Evolutionary conservation across 768 basidiomycete genomes (phyloP), one percentile per base, ranked within the genome.

Genomic region (Clathrus columnatus): DNA sequence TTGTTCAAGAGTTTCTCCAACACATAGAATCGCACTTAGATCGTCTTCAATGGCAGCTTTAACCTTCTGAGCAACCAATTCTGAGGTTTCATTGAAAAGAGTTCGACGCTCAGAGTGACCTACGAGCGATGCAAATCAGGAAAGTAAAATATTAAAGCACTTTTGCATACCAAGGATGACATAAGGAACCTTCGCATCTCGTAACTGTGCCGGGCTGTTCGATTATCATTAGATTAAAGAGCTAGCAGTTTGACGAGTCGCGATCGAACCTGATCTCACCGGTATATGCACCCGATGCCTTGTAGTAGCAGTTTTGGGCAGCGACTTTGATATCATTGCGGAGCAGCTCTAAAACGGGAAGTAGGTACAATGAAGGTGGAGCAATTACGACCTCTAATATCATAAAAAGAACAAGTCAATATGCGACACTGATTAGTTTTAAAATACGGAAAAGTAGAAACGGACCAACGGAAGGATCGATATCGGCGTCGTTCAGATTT

Each of bases 31-130:
- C 60, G 97, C 90, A 56, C 79, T 83, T 60, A 98, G 77, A 1
- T 79, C 79, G 1, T 77, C 74, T 54, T 82, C 80, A 59, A 97
- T 70, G 18, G 94, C 90, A 1, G 87, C 86, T 62, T 82, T 80
- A 61, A 89, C 90, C 77, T 97, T 98, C 60, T 78, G 73, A 10
- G 91, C 94, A 59, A 98, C 84, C 45, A 85, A 61, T 54, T 81
- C 83, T 55, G 88, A 90, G 26, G 84, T 79, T 70, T 99, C 96
- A 65, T 84, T 79, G 79, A 98, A 99, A 60, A 93, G 68, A 7
- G 90, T 85, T 59, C 96, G 85, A 61, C 96, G 89, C 71, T 99
- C 96, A 45, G 94, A 97, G 77, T 99, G 96, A 32, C 95, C 87
- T 87, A 30, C 36, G 30, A 36, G 59, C 27, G 30, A 56, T 41